Base-by-base conservation (phyloP, 2,329 filamentous ascomycete genomes). In the Verticillium nubilum region DNA sequence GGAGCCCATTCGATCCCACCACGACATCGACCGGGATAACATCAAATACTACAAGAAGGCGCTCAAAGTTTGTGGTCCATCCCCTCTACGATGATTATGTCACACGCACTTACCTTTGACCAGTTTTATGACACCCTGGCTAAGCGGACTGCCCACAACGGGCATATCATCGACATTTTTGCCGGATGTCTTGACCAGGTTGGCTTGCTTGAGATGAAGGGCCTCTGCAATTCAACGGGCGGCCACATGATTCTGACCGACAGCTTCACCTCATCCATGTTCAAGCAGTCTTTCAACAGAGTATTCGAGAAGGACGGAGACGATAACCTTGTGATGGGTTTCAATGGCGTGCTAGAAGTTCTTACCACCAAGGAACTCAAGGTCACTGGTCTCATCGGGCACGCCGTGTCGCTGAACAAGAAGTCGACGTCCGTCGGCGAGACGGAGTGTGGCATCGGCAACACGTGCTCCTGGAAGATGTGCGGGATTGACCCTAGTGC, bases 31-130 rank as follows among this genome's bases (percentile, higher is more conserved):
- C 73, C 87, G 93, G 60, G 95, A 99, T 75, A 97, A 97, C 73
- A 96, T 97, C 78, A 99, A 99, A 76, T 97, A 98, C 78, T 98
- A 96, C 79, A 99, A 99, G 83, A 99, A 99, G 78, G 95, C 95
- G 25, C 77, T 97, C 56, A 99, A 98, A 86, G 90, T 92, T 74
- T 60, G 80, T 42, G 17, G 15, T 19, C 2, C 6, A 7, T 1
- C 5, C 5, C 17, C 7, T 52, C 17, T 35, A 50, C 15, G 23
- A 31, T 13, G 33, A n/a, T 57, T 33, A 58, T n/a, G 61, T 35
- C 9, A 26, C 27, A 33, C 27, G 29, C 9, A 9, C n/a, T 31
- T 2, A 53, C 62, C 6, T 35, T 25, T 10, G 7, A 31, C 9
- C 71, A 93, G 87, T 98, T 97, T 75, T 99, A 98, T 73, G 95